Conservation (phyloP, 2,329 filamentous ascomycete species). For the Claviceps sp. region DNA sequence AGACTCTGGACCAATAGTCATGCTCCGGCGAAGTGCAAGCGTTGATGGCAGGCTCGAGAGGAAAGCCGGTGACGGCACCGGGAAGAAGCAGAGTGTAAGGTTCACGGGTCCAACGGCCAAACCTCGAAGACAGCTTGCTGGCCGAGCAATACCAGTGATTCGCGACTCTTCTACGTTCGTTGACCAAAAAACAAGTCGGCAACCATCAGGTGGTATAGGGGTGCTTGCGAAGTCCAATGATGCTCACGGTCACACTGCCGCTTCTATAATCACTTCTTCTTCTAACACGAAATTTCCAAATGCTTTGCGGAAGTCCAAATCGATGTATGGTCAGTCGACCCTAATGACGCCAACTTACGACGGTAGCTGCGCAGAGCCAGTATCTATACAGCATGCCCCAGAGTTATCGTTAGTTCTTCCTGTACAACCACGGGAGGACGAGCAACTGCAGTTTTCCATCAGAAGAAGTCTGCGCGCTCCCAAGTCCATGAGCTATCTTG, state of each 20-base stretch:
- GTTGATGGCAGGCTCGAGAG: conserved; percentile 8
- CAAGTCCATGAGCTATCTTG: conserved; percentile 43
- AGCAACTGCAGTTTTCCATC: conserved; percentile 8
- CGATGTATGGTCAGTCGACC: conserved; percentile 32
- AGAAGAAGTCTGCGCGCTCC: conserved; percentile 26
- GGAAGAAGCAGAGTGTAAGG: conserved; percentile 38
- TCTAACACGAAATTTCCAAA: conserved; percentile 33
- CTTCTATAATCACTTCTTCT: neutral
- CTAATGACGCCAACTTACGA: conserved; percentile 6
- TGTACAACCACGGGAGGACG: conserved; percentile 16
- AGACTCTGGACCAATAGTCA: conserved; percentile 13
- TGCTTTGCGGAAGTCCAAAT: conserved; percentile 40
- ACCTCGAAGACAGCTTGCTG: conserved; percentile 16
- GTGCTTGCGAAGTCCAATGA: neutral
- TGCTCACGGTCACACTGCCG: neutral
- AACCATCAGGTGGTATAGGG: too few species aligned
- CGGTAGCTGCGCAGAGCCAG: conserved; percentile 1
- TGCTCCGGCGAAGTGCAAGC: conserved; percentile 11
- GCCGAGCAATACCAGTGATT: conserved; percentile 12
- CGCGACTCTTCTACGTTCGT: neutral
- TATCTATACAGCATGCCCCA: conserved; percentile 5
- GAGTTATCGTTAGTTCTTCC: neutral
- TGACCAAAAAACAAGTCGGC: neutral
- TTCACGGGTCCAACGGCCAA: conserved; percentile 28
- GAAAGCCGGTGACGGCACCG: conserved; percentile 7